Conservation (phyloP, 345 rosid genomes). For the Eucalyptus dawsonii region DNA sequence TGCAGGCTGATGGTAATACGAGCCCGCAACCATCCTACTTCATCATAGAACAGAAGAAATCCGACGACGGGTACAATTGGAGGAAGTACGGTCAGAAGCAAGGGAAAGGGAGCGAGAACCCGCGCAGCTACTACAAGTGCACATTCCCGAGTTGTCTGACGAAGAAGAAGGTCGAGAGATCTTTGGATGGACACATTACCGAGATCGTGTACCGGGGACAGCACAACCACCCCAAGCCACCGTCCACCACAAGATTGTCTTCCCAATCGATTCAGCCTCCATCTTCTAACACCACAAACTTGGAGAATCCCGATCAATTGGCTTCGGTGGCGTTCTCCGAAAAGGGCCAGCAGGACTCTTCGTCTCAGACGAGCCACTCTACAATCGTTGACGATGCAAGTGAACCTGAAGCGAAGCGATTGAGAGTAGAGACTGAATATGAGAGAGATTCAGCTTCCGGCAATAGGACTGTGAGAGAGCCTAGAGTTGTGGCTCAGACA, state of each 20-base stretch:
- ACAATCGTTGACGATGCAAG: constrained; percentile 39
- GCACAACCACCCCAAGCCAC: constrained; percentile 83
- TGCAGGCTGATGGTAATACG: not conserved
- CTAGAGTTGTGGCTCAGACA: constrained; percentile 63
- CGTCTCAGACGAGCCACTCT: constrained; percentile 34
- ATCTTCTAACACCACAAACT: not conserved
- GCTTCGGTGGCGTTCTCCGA: not conserved
- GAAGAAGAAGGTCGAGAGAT: constrained; percentile 67
- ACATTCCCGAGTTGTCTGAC: constrained; percentile 60
- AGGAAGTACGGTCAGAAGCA: constrained; percentile 81
- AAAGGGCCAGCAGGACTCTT: constrained; percentile 22
- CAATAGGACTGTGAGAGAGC: constrained; percentile 19
- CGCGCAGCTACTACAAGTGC: constrained; percentile 73
- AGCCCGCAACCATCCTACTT: not conserved
- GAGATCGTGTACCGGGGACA: constrained; percentile 68
- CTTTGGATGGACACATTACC: constrained; percentile 71
- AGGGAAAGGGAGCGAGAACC: constrained; percentile 67
- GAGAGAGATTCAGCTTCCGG: constrained; percentile 26
- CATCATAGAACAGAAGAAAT: not conserved
- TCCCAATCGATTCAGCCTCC: constrained; percentile 16
- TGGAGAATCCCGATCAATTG: not conserved
- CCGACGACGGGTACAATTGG: constrained; percentile 88
- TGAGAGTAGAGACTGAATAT: constrained; percentile 28
- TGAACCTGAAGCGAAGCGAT: constrained; percentile 57
- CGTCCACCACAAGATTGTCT: constrained; percentile 25